Evolutionary conservation across 371 early-diverging fungal species (phyloP), one percentile per base, ranked within the genome.

Genomic region (Mucor sp.): DNA sequence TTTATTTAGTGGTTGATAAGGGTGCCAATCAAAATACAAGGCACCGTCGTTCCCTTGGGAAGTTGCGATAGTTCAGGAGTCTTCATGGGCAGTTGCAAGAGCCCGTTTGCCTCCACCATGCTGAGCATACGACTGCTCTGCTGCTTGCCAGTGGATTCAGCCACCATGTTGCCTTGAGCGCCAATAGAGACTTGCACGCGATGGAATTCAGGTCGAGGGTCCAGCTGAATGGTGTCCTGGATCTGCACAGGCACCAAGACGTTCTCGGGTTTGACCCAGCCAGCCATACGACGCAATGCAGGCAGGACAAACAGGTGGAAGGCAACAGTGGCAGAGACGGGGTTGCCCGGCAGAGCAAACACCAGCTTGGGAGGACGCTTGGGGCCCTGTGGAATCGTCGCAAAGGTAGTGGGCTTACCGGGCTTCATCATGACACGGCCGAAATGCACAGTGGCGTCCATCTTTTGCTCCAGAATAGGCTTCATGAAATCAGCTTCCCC

Each of bases 361-460:
- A 95, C 72, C 21, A 95, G 78, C 50, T 78, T 78, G 11, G 65
- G 27, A 1, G 62, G 41, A 21, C 69, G 61, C 23, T 60, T 60
- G 43, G 85, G 89, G 6, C 66, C 69, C 6, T 28, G 44, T 4
- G 87, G 78, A 17, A 92, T 66, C 1, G 93, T 91, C 4, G 95
- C 96, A 83, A 97, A 97, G 8, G 96, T 96, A 0, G 95, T 94
- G 9, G 97, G 97, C 80, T 96, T 96, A 25, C 94, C 95, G 25
- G 98, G 98, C 73, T 96, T 96, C 91, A 97, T 91, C 61, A 82
- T 69, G n/a, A 97, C 91, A 4, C 97, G 85, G 0, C 97, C 97
- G 83, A 97, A 96, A 61, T 91, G 90, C 28, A 96, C 86, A 0
- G 72, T 85, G 5, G 93, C 97, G 5, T 85, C 86, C 15, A 95